Percentiles rank a stretch among this genome's conserved stretches.
Evolutionary conservation across 2,329 filamentous ascomycete species (phyloP).

Genomic region (Aspergillus vadensis): DNA sequence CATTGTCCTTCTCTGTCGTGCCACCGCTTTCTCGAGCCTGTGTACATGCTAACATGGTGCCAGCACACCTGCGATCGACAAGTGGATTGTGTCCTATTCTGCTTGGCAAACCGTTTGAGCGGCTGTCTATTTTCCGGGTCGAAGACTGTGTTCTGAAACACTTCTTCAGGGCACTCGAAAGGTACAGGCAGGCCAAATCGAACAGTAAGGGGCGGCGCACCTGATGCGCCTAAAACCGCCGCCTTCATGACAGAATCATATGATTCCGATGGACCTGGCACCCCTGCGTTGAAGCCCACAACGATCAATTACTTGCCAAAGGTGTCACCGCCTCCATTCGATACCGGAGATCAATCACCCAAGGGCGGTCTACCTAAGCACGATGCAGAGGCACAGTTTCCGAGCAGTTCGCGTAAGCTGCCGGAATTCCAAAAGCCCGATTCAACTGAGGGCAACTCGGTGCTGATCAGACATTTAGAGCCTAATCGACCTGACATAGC

Average conservation of each 20-base stretch:
- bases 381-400: slow-evolving; percentile 32
- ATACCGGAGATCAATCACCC: slow-evolving; percentile 20
- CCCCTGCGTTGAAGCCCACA: slow-evolving; percentile 38
- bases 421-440: slow-evolving; percentile 31
- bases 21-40: background rate
- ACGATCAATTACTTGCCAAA: slow-evolving; percentile 35
- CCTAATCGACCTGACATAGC: slow-evolving; percentile 68
- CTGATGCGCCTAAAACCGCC: slow-evolving; percentile 33
- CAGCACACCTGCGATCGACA: background rate
- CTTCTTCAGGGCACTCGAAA: slow-evolving; percentile 1
- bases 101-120: background rate
- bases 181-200: background rate
- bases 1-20: background rate
- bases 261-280: slow-evolving; percentile 44
- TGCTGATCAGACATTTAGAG: slow-evolving; percentile 67
- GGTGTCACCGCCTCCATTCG: slow-evolving; percentile 39
- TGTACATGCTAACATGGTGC: slow-evolving; percentile 4
- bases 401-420: slow-evolving; percentile 40
- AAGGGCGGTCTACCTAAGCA: slow-evolving; percentile 26
- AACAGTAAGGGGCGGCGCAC: slow-evolving; percentile 20
- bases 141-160: background rate
- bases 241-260: slow-evolving; percentile 43
- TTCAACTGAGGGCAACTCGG: slow-evolving; percentile 60
- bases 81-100: background rate
- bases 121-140: background rate